Base-by-base conservation (phyloP, 257 asterid genomes). In the Cynanchum wilfordii region DNA sequence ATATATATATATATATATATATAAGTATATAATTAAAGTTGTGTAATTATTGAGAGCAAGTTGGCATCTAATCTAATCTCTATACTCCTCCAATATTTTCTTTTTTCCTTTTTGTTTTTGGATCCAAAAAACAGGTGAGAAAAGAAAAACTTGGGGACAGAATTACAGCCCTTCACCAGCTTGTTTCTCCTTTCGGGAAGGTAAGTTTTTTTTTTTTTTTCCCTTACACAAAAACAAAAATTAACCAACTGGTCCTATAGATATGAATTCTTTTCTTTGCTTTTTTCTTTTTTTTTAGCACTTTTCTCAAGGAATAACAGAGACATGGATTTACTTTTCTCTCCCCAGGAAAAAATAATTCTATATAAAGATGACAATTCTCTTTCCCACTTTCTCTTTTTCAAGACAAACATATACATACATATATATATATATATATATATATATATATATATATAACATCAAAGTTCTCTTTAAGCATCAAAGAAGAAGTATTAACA, bases 171-270 rank as follows among this genome's bases (percentile, higher is more conserved):
- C 90, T 91, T 76, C 97, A 91, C 89, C 96, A 87, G 77, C 75
- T 91, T 38, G 97, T 89, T 77, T 91, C 97, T 68, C 97, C 97
- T 74, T 91, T 91, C 76, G 97, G 97, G 79, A 91, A 91, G 96
- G 96, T 91, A 86, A 76, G 73, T 40, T 72, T 16, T 16, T 33
- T 33, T 33, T 33, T 33, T 33, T 33, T 33, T 33, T 33, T 20
- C 2, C 15, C 2, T 52, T 57, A 55, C 10, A 3, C 19, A 24
- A 30, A 47, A 50, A 51, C 16, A 17, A 54, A 60, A 40, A 68
- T 47, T 40, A 72, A 27, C 69, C 27, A 68, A 62, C 73, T 19
- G 17, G 10, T 24, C 33, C 57, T 24, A 8, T 13, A 73, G 47
- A 42, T 8, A 8, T 42, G 47, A 42, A 42, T 7, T 40, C 1